Conservation (phyloP, 2,329 filamentous ascomycete species). For the Lachnum nothofagi region DNA sequence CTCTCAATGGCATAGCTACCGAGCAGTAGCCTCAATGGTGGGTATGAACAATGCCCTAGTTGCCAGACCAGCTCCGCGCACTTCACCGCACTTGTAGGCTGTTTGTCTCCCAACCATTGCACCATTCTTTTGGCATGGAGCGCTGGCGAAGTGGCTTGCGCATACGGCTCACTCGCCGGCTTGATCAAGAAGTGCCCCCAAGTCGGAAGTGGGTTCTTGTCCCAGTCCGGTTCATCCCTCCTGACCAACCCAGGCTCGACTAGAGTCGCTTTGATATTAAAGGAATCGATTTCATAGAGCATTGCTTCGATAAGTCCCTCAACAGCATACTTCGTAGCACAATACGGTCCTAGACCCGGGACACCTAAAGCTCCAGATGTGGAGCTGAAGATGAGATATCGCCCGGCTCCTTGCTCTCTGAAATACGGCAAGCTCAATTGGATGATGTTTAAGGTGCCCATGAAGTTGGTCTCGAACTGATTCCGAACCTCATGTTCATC, state of each 20-base stretch:
- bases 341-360: slow-evolving; percentile 87
- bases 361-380: slow-evolving; percentile 90
- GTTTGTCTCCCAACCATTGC: slow-evolving; percentile 87
- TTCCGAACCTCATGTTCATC: slow-evolving; percentile 91
- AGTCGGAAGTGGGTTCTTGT: slow-evolving; percentile 56
- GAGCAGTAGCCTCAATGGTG: slow-evolving; percentile 77
- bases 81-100: slow-evolving; percentile 88
- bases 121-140: slow-evolving; percentile 86
- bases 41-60: slow-evolving; percentile 89
- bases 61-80: slow-evolving; percentile 93
- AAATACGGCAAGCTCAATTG: slow-evolving; percentile 86
- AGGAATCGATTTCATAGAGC: slow-evolving; percentile 88
- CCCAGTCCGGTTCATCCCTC: slow-evolving; percentile 68
- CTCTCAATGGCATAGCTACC: slow-evolving; percentile 95
- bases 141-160: slow-evolving; percentile 71
- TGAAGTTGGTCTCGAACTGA: slow-evolving; percentile 97
- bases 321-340: slow-evolving; percentile 94
- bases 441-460: slow-evolving; percentile 90
- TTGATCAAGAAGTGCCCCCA: slow-evolving; percentile 94
- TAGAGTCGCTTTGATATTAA: slow-evolving; percentile 89
- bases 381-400: slow-evolving; percentile 92
- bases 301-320: slow-evolving; percentile 94
- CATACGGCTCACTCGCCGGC: slow-evolving; percentile 75
- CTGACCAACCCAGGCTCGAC: slow-evolving; percentile 87
- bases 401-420: slow-evolving; percentile 65